Base-by-base conservation (phyloP, 441 rosid species). In the Mallotus repandus region DNA sequence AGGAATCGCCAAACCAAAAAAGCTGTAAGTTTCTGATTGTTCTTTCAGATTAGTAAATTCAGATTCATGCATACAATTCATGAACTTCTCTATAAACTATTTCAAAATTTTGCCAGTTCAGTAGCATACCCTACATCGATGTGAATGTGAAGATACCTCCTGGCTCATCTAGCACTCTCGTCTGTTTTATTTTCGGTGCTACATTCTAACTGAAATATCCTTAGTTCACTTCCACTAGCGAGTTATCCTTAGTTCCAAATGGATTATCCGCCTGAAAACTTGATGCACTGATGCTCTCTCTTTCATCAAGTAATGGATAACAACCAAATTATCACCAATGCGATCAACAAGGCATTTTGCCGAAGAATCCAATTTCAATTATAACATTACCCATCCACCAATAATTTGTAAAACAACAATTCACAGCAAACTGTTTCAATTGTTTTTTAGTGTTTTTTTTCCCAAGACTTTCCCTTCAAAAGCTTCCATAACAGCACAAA, bases 11-110 rank as follows among this genome's bases (percentile, higher is more conserved):
- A 62, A 72, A 38, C 16, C 52, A 29, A 49, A 53, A 41, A 35
- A 72, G 19, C 32, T 35, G 60, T 49, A 60, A 53, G 25, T 41
- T 5, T 35, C 19, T 9, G 14, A 10, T 60, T 49, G 56, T 74
- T 50, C 59, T 49, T 68, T 61, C 61, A 58, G 25, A 48, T 66
- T 25, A 10, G 45, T 46, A 46, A 64, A 35, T 59, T 66, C 62
- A 68, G 18, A 59, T 35, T 16, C 57, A 66, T 29, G n/a, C 38
- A 64, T 13, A 32, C 38, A 14, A 10, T 50, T 7, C 53, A 43
- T 22, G 57, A 64, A 22, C 38, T 25, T 43, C 48, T 43, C 12
- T 29, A 18, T 65, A 73, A 9, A 63, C 19, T 49, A 49, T 19
- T 29, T 15, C 35, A 19, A 13, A 32, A n/a, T 13, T 41, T 25